A percentile compares a stretch with the other conserved stretches of the same genome.
Evolutionary conservation across 75 land plant species (phyloP).

Genomic region (Pinus albicaulis): DNA sequence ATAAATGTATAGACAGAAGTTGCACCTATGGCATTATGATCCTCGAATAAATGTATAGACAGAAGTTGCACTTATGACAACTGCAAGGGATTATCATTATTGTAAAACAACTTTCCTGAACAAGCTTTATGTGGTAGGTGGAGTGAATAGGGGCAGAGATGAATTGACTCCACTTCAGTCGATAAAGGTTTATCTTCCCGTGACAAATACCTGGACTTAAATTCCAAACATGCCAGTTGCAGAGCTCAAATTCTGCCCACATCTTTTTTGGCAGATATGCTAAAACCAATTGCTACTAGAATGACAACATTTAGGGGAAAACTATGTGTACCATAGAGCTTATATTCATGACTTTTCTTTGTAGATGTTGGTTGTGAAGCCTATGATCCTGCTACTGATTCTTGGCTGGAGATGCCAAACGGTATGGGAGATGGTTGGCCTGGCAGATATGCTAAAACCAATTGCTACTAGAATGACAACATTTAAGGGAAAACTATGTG

Average conservation of each 20-base stretch:
- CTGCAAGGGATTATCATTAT: constrained; percentile 87
- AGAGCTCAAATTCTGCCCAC: constrained; percentile 76
- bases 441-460: constrained; percentile 94
- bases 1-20: constrained; percentile 66
- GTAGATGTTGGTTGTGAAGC: constrained; percentile 97
- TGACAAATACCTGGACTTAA: constrained; percentile 62
- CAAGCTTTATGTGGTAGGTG: constrained; percentile 96
- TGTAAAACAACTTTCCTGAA: constrained; percentile 81
- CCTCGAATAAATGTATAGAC: constrained; percentile 9
- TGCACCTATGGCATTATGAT: constrained; percentile 80
- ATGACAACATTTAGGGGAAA: constrained; percentile 78
- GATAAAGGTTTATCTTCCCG: constrained; percentile 87
- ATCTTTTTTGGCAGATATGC: constrained; percentile 79
- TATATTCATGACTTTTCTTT: constrained; percentile 98
- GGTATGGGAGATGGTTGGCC: constrained; percentile 99
- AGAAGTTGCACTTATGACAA: constrained; percentile 71
- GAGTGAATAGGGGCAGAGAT: constrained; percentile 73
- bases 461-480: constrained; percentile 96
- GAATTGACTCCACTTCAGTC: constrained; percentile 91
- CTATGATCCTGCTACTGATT: constrained; percentile 69
- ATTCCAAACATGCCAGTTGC: constrained; percentile 91
- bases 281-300: constrained; percentile 98
- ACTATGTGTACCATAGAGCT: constrained; percentile 88
- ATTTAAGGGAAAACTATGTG: constrained; percentile 73
- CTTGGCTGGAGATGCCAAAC: constrained; percentile 89